Evolutionary conservation across 148 eudicot species (phyloP), one percentile per base, ranked within the genome.

Genomic region (Vaccinium myrtillus): DNA sequence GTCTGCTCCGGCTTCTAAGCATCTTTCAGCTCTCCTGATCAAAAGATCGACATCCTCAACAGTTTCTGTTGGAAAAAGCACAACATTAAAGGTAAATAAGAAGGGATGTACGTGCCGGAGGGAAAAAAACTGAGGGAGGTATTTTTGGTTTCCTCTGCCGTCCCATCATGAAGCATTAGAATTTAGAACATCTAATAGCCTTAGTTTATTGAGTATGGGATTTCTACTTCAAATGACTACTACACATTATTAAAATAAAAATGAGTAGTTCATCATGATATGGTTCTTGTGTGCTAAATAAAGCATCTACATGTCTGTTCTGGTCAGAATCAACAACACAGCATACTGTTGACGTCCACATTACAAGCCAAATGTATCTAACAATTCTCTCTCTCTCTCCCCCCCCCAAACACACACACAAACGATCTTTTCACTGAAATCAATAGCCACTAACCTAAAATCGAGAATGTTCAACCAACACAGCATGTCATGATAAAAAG

Each of bases 1-100:
- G 90, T 96, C 99, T 82, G 99, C 99, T 32, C 99, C 99, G 69
- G 99, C 98, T 90, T 94, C 98, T 81, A 96, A 89, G 90, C 97
- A 96, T 84, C 99, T 92, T 88, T 96, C 99, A 4, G 99, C 98
- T 81, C 91, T 94, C 65, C 92, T 87, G 87, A 96, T 89, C 84
- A 96, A 79, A 12, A 94, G 91, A 88, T 93, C 92, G 13, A 96
- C 93, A 86, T 96, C 97, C 92, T 94, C 98, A 10, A 96, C 96
- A 73, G 88, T 87, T 85, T 94, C 99, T 96, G 90, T 23, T 65
- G 58, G 76, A 50, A 77, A 12, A 77, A 84, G 73, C 23, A 78
- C 54, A 32, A 27, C 36, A 75, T 19, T 56, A 11, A 6, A 58
- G 71, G 8, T 5, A 67, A 30, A 1, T 30, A 27, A 51, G 39